Evolutionary conservation across 768 basidiomycete species (phyloP).

Genomic region (Podaxis carcinomalis): DNA sequence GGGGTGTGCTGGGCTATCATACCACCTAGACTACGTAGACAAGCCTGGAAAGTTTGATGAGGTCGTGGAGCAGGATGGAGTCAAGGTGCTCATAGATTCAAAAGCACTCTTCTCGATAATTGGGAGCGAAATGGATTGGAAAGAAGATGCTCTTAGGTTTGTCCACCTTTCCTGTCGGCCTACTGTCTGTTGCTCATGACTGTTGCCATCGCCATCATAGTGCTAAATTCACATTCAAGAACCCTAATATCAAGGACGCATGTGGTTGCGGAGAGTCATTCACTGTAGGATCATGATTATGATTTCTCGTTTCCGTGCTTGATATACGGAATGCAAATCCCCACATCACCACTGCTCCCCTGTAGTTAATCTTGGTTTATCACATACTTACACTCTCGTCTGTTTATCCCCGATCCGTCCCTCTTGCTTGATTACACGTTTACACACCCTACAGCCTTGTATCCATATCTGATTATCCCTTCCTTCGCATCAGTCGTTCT

Average conservation of each 20-base stretch:
- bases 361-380: neutral
- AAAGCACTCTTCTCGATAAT: constrained; percentile 98
- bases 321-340: neutral
- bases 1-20: constrained; percentile 86
- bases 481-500: neutral
- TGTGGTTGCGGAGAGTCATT: constrained; percentile 96
- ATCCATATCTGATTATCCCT: neutral
- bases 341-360: neutral
- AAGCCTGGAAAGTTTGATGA: constrained; percentile 90
- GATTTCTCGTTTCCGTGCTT: neutral
- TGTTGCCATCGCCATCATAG: constrained; percentile 30
- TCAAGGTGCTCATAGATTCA: constrained; percentile 90
- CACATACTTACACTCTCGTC: neutral
- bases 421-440: constrained; percentile 6
- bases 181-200: neutral
- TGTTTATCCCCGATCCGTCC: neutral
- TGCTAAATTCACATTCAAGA: constrained; percentile 79
- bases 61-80: constrained; percentile 93
- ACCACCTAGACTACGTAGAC: constrained; percentile 95
- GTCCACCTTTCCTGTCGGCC: constrained; percentile 21
- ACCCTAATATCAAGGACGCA: constrained; percentile 92
- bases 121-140: constrained; percentile 99
- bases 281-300: constrained; percentile 46
- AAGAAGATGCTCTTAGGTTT: constrained; percentile 85
- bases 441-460: neutral